phyloP scores from a whole-genome alignment of 1,284 basidiomycete species.

The Ceratobasidium sp. region DNA sequence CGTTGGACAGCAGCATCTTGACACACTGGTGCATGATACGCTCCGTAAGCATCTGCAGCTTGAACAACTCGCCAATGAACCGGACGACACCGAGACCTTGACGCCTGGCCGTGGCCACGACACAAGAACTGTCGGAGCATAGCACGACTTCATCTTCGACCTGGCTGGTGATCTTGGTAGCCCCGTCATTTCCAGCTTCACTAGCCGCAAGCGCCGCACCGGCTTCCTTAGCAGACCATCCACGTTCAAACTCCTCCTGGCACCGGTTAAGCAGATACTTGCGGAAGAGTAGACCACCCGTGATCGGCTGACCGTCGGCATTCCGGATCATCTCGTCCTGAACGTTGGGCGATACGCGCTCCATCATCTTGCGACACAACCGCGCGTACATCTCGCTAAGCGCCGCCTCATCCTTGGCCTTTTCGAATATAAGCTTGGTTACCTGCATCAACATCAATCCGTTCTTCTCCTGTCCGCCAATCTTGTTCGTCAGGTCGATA shows the following conservation, averaged over 20 bases:
- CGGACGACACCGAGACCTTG: constrained; percentile 57
- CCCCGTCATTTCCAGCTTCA: constrained; percentile 54
- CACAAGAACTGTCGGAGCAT: constrained; percentile 71
- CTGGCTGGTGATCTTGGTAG: constrained; percentile 55
- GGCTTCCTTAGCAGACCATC: constrained; percentile 68
- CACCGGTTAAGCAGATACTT: constrained; percentile 72
- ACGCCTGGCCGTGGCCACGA: constrained; percentile 69
- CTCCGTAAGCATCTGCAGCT: constrained; percentile 68
- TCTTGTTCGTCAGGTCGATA: constrained; percentile 70
- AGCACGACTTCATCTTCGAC: no score
- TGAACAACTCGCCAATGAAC: constrained; percentile 73
- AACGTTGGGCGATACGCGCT: constrained; percentile 64
- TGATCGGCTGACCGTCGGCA: constrained; percentile 62
- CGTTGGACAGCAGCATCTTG: constrained; percentile 66
- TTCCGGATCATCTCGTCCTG: constrained; percentile 61
- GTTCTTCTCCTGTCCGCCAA: constrained; percentile 66
- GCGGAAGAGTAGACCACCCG: constrained; percentile 69
- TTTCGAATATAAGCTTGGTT: constrained; percentile 72
- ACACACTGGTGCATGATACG: constrained; percentile 70
- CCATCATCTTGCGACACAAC: constrained; percentile 67
- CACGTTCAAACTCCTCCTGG: constrained; percentile 71
- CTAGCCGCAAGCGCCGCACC: constrained; percentile 54
- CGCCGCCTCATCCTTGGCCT: constrained; percentile 72
- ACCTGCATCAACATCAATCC: constrained; percentile 70
- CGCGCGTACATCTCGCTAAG: constrained; percentile 73